Percentiles rank a stretch among this genome's conserved stretches.
Conservation (phyloP, 768 basidiomycete species). For the Dacryopinax primogenitus region DNA sequence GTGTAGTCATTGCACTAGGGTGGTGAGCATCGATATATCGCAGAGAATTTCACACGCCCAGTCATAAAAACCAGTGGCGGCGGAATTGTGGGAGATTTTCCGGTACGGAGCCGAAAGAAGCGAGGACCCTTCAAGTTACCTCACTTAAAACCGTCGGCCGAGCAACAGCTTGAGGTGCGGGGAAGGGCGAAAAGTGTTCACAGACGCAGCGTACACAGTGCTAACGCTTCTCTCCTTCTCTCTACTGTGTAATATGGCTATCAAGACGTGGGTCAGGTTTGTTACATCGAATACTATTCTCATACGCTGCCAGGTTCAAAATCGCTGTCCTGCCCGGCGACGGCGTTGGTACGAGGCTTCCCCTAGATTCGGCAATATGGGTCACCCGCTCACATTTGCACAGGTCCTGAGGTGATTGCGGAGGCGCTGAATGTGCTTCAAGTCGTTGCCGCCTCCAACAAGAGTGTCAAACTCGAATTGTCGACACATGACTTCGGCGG, state of each 20-base stretch:
- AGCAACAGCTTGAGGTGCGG: no score
- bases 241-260: conserved; percentile 13
- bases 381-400: conserved; percentile 14
- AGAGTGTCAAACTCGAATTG: conserved; percentile 57
- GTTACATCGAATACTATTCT: no score
- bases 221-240: neutral
- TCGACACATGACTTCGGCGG: conserved; percentile 78
- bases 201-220: neutral
- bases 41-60: neutral
- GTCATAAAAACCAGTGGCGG: neutral
- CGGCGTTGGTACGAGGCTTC: conserved; percentile 63
- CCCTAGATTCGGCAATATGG: conserved; percentile 4
- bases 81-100: neutral
- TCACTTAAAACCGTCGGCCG: no score
- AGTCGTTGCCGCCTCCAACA: conserved; percentile 46
- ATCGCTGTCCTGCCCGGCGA: conserved; percentile 90
- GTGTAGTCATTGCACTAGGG: neutral
- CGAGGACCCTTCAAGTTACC: no score
- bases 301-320: conserved; percentile 46
- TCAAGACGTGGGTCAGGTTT: conserved; percentile 17
- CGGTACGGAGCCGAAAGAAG: neutral
- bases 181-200: neutral
- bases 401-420: conserved; percentile 80
- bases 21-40: neutral
- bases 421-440: conserved; percentile 79